Evolutionary conservation across 345 rosid species (phyloP), one percentile per base, ranked within the genome.

Genomic region (Pistacia vera): DNA sequence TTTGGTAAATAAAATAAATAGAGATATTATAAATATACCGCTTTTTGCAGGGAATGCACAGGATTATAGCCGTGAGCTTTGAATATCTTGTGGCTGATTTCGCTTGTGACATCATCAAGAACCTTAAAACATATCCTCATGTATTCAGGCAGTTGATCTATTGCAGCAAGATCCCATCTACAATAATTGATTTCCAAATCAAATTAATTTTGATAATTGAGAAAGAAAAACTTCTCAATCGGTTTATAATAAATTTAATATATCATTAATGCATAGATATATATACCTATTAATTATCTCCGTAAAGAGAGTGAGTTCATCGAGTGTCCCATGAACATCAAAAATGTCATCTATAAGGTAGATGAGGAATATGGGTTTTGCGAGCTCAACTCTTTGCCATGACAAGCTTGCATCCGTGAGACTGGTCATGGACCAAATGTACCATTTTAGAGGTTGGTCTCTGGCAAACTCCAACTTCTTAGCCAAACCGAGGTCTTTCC

Each of bases 401-500:
- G 86, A 80, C 66, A 83, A 71, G 36, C 51, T 85, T 63, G 89
- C 93, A 76, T 89, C 85, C 11, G 71, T 55, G 71, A 89, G 85
- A 66, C 70, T 68, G n/a, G 82, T 82, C 81, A 80, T 68, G 17
- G 93, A 81, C 84, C 87, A 86, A 30, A 77, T 71, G 74, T 85
- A 65, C 90, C 91, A 89, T 80, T 83, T 91, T 33, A 80, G 25
- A 44, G 91, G 89, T 75, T 89, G 89, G 51, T 85, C 80, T 79
- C 95, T 85, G 14, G 84, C 87, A 68, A 87, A 78, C 61, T 20
- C 16, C 66, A 86, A 70, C 65, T 86, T 81, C 75, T 83, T 75
- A 0, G 79, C 60, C 75, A 88, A 78, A 28, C 86, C 88, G 1
- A 83, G 75, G 3, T 81, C 87, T 70, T 77, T 78, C 94, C 92